Evolutionary conservation across 208 protist genomes (phyloP).

Genomic region (Acanthamoeba healyi): DNA sequence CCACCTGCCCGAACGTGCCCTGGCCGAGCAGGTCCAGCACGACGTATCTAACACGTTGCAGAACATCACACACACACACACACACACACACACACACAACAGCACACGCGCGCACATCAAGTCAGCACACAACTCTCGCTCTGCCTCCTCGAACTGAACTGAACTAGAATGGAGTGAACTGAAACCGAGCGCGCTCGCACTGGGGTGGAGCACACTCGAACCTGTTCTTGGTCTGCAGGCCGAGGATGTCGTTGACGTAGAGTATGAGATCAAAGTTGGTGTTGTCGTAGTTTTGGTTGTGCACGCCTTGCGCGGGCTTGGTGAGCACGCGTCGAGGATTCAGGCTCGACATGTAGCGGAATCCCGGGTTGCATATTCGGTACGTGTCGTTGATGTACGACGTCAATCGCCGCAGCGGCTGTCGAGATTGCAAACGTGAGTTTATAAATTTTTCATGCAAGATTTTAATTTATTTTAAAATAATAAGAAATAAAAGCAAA

Average conservation of each 20-base stretch:
- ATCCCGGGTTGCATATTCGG: constrained; percentile 68
- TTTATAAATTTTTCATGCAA: neutral
- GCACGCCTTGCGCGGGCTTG: constrained; percentile 21
- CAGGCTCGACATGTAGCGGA: constrained; percentile 28
- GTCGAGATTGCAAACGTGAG: neutral
- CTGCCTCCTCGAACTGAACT: too few species aligned
- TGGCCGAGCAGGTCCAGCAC: constrained; percentile 74
- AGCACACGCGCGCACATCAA: neutral
- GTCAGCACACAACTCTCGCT: too few species aligned
- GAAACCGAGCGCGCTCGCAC: neutral
- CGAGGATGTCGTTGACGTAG: constrained; percentile 63
- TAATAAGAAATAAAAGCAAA: constrained; percentile 24
- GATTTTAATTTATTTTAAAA: neutral
- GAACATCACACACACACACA: neutral
- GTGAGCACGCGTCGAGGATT: constrained; percentile 65
- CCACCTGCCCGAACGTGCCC: constrained; percentile 77
- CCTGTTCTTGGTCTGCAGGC: neutral
- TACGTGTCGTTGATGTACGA: neutral
- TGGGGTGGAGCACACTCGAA: neutral
- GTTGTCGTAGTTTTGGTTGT: constrained; percentile 73
- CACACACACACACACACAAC: neutral
- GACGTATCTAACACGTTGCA: constrained; percentile 29
- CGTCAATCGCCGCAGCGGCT: constrained; percentile 28
- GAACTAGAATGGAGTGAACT: neutral
- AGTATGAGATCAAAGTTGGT: constrained; percentile 62